A percentile compares a stretch with the other conserved stretches of the same genome.
Conservation (phyloP, 1,284 basidiomycete genomes). For the Exsudoporus floridanus region DNA sequence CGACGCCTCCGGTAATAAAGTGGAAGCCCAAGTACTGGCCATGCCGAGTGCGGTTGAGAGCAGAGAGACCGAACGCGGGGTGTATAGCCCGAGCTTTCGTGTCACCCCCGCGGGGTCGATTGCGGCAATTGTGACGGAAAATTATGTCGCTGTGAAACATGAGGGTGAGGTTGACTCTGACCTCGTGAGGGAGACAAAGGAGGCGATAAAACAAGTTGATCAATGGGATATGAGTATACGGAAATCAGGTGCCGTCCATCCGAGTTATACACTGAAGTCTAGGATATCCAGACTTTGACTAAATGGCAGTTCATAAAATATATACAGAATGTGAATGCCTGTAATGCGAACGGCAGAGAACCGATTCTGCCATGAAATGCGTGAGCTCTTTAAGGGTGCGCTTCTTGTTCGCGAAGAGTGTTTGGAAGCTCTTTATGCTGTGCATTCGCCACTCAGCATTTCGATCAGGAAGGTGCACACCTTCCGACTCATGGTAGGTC, state of each 20-base stretch:
- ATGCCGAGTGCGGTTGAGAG: conserved; percentile 65
- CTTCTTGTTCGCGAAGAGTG: conserved; percentile 91
- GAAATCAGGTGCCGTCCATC: no score
- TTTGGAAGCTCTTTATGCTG: conserved; percentile 82
- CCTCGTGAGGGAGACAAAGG: conserved; percentile 33
- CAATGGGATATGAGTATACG: no score
- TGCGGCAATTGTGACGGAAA: conserved; percentile 87
- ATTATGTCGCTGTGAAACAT: conserved; percentile 72
- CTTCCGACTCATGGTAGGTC: conserved; percentile 34
- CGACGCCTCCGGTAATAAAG: conserved; percentile 43
- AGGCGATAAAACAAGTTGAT: no score
- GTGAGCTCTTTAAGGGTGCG: conserved; percentile 93
- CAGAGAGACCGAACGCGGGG: conserved; percentile 38
- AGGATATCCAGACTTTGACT: no score
- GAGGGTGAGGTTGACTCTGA: conserved; percentile 54
- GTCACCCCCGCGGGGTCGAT: conserved; percentile 86
- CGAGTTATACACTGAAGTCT: no score
- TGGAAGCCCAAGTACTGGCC: conserved; percentile 71
- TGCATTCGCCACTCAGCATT: conserved; percentile 80
- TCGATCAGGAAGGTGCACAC: conserved; percentile 76
- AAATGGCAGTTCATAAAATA: no score
- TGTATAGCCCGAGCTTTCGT: conserved; percentile 93
- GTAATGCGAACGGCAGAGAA: background rate
- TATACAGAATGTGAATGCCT: no score
- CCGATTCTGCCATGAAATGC: conserved; percentile 75